phyloP scores from a whole-genome alignment of 306 rosid species.

The Styphnolobium japonicum region DNA sequence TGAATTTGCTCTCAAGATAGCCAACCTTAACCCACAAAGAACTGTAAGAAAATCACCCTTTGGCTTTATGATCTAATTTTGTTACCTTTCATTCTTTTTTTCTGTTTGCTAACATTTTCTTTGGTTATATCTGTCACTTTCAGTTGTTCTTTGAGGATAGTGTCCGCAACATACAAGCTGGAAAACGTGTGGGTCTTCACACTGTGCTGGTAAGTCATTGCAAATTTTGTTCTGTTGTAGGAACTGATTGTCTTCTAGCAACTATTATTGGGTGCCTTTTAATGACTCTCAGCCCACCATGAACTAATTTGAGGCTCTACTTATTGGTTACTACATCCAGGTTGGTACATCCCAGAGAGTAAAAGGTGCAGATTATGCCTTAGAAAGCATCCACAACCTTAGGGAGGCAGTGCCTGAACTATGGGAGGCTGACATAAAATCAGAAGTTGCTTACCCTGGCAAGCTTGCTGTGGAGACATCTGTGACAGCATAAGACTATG shows the following conservation, averaged over 20 bases:
- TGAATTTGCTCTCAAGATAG: slow-evolving; percentile 77
- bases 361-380: slow-evolving; percentile 90
- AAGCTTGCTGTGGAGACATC: slow-evolving; percentile 82
- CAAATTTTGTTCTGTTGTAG: slow-evolving; percentile 13
- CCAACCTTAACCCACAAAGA: slow-evolving; percentile 80
- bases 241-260: neutral
- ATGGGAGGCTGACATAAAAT: slow-evolving; percentile 74
- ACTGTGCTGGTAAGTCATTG: slow-evolving; percentile 76
- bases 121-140: neutral
- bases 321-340: slow-evolving; percentile 34
- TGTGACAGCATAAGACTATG: slow-evolving; percentile 65
- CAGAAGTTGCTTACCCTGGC: slow-evolving; percentile 70
- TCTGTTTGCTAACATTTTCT: neutral
- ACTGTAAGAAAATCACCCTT: slow-evolving; percentile 57
- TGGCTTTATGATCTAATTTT: neutral
- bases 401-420: slow-evolving; percentile 86
- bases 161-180: slow-evolving; percentile 88
- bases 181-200: slow-evolving; percentile 83
- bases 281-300: neutral
- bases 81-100: neutral
- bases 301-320: slow-evolving; percentile 1
- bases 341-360: slow-evolving; percentile 83
- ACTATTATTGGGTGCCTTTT: neutral
- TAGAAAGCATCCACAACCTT: slow-evolving; percentile 92
- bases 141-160: slow-evolving; percentile 97